Base-by-base conservation (phyloP, 2,329 filamentous ascomycete genomes). In the Xylaria sp. region DNA sequence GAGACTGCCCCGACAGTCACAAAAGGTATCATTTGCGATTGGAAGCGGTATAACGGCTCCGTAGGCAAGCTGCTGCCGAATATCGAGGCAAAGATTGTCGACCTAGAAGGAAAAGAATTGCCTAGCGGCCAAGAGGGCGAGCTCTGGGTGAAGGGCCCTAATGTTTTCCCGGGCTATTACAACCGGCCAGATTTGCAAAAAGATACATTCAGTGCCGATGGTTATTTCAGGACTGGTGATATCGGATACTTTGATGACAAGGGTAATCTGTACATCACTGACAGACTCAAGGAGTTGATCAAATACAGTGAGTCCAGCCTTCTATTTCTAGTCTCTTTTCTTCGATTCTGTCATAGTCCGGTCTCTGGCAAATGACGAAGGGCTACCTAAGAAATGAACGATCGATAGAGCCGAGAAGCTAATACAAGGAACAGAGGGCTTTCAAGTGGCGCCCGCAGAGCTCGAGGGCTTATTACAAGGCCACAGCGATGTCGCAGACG, bases 181-280 rank as follows among this genome's bases (percentile, higher is more conserved):
- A 93, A 93, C 75, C 92, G 92, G 66, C 86, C 89, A 0, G 87
- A 91, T 70, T 88, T 90, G 2, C 93, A 93, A 2, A 83, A 83
- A 2, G 89, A 93, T 54, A 89, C 91, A 0, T 89, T 96, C 69
- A 92, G 91, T 2, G 73, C 83, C 0, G 93, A 97, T 72, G 93
- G 93, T 0, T 97, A 90, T 83, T 97, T 97, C 85, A 94, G 91
- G 80, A 97, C 94, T 0, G 94, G 94, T 1, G 94, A 97, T 75
- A 89, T 97, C 31, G 92, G 93, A 4, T 90, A 92, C 72, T 88
- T 92, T 75, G 93, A 97, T 76, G 82, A 86, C 54, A 85, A 92
- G 59, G 92, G 92, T 36, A 93, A 97, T 77, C 93, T 97, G 75
- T 97, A 90, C 83, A 95, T 97, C 77, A 97, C 94, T 0, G 94